These are phyloP conservation scores for Dissophora globulifera DNA, from an alignment of 192 early-diverging fungal species.

Conservation along the genomic window DNA sequence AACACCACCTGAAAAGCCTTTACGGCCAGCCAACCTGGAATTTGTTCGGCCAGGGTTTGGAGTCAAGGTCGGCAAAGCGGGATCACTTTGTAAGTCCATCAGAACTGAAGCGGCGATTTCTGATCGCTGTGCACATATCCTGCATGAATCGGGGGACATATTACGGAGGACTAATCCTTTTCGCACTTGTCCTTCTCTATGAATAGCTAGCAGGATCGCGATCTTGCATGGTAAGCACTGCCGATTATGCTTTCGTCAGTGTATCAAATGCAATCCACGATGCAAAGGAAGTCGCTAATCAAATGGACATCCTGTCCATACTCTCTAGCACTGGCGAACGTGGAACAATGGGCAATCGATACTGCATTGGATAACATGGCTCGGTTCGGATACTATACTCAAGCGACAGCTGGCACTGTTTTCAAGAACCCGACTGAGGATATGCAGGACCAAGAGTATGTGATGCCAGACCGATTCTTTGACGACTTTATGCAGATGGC, in stretches of 20 bases:
- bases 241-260: neutral
- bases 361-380: constrained; percentile 74
- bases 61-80: constrained; percentile 63
- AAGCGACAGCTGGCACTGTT: constrained; percentile 34
- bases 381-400: constrained; percentile 56
- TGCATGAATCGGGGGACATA: too few species aligned
- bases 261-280: neutral
- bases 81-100: constrained; percentile 35
- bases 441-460: constrained; percentile 24
- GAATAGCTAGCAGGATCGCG: constrained; percentile 60
- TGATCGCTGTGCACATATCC: too few species aligned
- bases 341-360: constrained; percentile 81
- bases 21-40: constrained; percentile 55
- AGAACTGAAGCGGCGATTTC: too few species aligned
- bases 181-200: too few species aligned
- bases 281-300: neutral
- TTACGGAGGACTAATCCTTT: too few species aligned
- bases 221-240: constrained; percentile 63
- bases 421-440: constrained; percentile 21
- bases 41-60: constrained; percentile 55
- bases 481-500: constrained; percentile 70
- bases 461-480: constrained; percentile 59
- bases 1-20: constrained; percentile 59
- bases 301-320: too few species aligned
- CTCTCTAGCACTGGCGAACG: constrained; percentile 60